Conservation (phyloP, 2,329 filamentous ascomycete genomes). For the Fusarium phyllophilum region DNA sequence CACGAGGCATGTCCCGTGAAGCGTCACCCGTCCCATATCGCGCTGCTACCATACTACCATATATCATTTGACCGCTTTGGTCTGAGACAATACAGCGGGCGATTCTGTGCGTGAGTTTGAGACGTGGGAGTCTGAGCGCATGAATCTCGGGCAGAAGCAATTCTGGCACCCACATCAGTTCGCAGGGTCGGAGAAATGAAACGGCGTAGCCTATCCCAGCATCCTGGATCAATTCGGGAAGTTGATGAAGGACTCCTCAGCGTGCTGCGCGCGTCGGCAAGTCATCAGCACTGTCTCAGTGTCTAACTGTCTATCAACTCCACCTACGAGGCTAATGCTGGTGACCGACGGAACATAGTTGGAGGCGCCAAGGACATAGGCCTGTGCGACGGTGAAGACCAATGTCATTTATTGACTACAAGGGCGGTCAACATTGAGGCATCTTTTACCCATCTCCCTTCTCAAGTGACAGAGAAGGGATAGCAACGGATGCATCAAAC, state of each 20-base stretch:
- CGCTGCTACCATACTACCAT: constrained; percentile 12
- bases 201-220: background rate
- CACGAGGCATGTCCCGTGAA: constrained; percentile 34
- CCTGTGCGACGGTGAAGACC: constrained; percentile 1
- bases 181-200: constrained; percentile 15
- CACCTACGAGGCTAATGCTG: background rate
- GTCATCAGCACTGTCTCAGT: constrained; percentile 35
- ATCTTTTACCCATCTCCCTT: background rate
- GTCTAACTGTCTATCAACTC: constrained; percentile 3
- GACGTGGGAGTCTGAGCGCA: constrained; percentile 22
- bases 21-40: constrained; percentile 17
- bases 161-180: constrained; percentile 8
- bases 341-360: background rate
- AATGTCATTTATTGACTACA: background rate
- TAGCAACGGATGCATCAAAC: background rate
- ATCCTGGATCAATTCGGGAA: constrained; percentile 11
- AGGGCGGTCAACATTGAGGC: constrained; percentile 10
- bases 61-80: constrained; percentile 32
- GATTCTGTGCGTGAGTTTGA: constrained; percentile 7
- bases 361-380: constrained; percentile 15
- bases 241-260: constrained; percentile 6
- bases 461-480: background rate
- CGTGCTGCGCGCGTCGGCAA: constrained; percentile 15
- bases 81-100: constrained; percentile 32
- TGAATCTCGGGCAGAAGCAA: background rate